A percentile compares a stretch with the other conserved stretches of the same genome.
These are phyloP conservation scores for Phytophthora capsici DNA, from an alignment of 352 stramenopile genomes.

Conservation along the genomic window DNA sequence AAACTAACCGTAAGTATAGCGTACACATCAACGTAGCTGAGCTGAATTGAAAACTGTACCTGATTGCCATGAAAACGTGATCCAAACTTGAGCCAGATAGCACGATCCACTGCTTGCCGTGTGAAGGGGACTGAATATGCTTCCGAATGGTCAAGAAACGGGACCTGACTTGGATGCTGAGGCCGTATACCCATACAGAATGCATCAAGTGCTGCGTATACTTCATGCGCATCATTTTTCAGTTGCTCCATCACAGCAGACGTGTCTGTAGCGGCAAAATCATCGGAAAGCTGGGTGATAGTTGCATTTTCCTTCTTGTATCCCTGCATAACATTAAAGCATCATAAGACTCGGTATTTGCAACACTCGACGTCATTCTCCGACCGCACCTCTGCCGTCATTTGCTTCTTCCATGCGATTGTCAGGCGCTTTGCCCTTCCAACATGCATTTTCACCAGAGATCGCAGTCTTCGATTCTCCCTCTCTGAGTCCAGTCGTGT, in stretches of 20 bases:
- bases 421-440: slow-evolving; percentile 22
- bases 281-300: background rate
- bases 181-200: slow-evolving; percentile 5
- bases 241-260: slow-evolving; percentile 9
- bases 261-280: background rate
- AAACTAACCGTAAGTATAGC: background rate
- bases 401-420: slow-evolving; percentile 27
- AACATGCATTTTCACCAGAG: slow-evolving; percentile 21
- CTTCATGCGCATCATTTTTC: background rate
- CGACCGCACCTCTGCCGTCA: slow-evolving; percentile 12
- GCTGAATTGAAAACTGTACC: slow-evolving; percentile 4
- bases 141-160: slow-evolving; percentile 23
- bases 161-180: background rate
- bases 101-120: slow-evolving; percentile 9
- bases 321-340: background rate
- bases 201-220: slow-evolving; percentile 18
- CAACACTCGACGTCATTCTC: background rate
- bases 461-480: slow-evolving; percentile 31
- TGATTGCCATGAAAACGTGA: slow-evolving; percentile 13
- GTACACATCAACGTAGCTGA: background rate
- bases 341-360: background rate
- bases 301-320: background rate
- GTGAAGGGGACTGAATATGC: slow-evolving; percentile 22
- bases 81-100: slow-evolving; percentile 16
- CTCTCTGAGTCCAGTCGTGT: slow-evolving; percentile 16